Evolutionary conservation across 345 rosid species (phyloP).

Genomic region (Lenwebbia sp.): DNA sequence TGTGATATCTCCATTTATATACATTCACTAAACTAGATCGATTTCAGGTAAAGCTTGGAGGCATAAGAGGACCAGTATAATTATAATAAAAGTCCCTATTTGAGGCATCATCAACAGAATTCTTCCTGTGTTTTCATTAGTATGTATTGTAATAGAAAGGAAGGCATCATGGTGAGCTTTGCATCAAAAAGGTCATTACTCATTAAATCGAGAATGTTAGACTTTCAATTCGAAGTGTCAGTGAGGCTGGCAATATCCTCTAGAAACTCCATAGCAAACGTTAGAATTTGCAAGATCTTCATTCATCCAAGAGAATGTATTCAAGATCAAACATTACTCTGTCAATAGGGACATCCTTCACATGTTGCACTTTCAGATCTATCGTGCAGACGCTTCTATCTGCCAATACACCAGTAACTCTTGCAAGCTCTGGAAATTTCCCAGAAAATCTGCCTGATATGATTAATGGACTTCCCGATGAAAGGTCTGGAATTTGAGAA

Average conservation of each 20-base stretch:
- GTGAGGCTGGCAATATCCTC: background rate
- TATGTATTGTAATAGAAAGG: background rate
- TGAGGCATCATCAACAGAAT: background rate
- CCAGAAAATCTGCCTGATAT: constrained; percentile 69
- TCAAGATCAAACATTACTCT: constrained; percentile 18
- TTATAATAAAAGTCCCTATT: background rate
- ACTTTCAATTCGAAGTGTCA: background rate
- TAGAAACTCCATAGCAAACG: background rate
- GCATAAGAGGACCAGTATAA: background rate
- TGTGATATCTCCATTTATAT: background rate
- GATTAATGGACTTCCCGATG: constrained; percentile 45
- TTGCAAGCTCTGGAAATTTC: constrained; percentile 42
- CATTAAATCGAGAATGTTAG: background rate
- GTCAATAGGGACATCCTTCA: constrained; percentile 53
- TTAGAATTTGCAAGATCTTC: background rate
- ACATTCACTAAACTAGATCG: background rate
- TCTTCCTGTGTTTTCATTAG: background rate
- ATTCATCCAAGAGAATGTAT: background rate
- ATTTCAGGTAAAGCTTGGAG: background rate
- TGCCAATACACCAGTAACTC: constrained; percentile 49
- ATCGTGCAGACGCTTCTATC: constrained; percentile 35
- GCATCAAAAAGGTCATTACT: background rate
- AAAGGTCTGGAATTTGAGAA: constrained; percentile 52
- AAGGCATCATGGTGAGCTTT: background rate
- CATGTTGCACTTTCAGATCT: constrained; percentile 52